Percentiles rank a stretch among this genome's conserved stretches.
Evolutionary conservation across 2,329 filamentous ascomycete genomes (phyloP).

Genomic region (Epichloe coenophiala): DNA sequence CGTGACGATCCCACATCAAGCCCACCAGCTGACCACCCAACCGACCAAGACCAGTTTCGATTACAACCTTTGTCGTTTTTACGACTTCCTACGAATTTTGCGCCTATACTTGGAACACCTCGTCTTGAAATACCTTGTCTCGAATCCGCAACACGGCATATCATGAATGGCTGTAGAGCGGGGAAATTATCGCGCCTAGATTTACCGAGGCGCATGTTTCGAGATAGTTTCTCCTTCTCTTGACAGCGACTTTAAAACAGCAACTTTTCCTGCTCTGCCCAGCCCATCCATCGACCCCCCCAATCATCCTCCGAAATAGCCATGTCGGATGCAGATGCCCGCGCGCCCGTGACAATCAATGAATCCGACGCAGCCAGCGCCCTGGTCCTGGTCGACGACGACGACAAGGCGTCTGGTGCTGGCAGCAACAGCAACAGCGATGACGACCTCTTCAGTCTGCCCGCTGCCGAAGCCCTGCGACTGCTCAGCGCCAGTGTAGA

Average conservation of each 20-base stretch:
- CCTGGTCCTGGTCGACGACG: conserved; percentile 5
- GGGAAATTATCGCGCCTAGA: not conserved
- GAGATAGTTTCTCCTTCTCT: conserved; percentile 2
- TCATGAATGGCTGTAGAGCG: conserved; percentile 4
- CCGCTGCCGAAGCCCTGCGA: conserved; percentile 62
- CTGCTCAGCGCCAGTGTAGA: conserved; percentile 63
- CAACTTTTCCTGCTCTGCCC: not conserved
- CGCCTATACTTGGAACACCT: too few species aligned
- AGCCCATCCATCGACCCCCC: not conserved
- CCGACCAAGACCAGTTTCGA: too few species aligned
- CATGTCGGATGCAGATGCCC: conserved; percentile 1
- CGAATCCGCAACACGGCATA: not conserved
- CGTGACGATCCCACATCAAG: conserved; percentile 4
- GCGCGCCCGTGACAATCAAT: not conserved
- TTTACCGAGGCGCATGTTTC: conserved; percentile 1
- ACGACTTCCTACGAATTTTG: too few species aligned
- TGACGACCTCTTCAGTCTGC: conserved; percentile 63
- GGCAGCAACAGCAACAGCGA: conserved; percentile 24
- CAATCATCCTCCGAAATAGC: not conserved
- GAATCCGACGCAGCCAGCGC: conserved; percentile 1
- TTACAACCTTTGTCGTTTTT: too few species aligned
- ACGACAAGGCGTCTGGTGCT: conserved; percentile 12
- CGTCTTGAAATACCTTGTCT: not conserved
- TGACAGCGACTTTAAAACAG: not conserved
- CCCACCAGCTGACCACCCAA: not conserved